Conservation (phyloP, 2,329 filamentous ascomycete genomes). For the Xylariaceae sp. region DNA sequence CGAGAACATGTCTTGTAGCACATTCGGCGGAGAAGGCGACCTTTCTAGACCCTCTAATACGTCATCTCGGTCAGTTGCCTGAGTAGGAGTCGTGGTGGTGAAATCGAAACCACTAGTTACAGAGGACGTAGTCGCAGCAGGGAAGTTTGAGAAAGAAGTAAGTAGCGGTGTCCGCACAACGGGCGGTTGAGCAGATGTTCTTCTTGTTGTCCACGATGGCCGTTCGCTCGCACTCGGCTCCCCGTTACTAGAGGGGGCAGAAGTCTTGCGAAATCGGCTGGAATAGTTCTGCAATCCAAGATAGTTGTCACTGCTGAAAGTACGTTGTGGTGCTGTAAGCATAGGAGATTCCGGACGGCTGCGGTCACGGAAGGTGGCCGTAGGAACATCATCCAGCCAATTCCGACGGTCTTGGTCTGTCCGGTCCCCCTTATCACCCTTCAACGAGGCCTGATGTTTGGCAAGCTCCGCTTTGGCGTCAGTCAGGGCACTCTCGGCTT, state of each 20-base stretch:
- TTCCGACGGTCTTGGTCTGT: conserved; percentile 39
- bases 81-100: conserved; percentile 37
- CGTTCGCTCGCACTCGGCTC: conserved; percentile 39
- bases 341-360: conserved; percentile 53
- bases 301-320: conserved; percentile 49
- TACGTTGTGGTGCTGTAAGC: conserved; percentile 44
- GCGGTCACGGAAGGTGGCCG: conserved; percentile 39
- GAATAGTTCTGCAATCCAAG: conserved; percentile 41
- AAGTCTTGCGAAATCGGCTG: conserved; percentile 42
- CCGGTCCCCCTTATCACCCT: conserved; percentile 39
- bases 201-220: conserved; percentile 39
- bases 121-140: conserved; percentile 38
- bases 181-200: conserved; percentile 48
- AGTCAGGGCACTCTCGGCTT: conserved; percentile 59
- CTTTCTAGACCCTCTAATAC: conserved; percentile 50
- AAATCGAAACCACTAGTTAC: conserved; percentile 45
- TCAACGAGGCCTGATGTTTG: conserved; percentile 40
- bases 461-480: conserved; percentile 49
- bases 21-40: conserved; percentile 59
- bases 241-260: conserved; percentile 47
- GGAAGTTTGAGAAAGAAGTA: conserved; percentile 34
- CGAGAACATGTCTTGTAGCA: conserved; percentile 78
- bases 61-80: conserved; percentile 44
- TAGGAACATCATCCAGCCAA: conserved; percentile 49
- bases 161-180: conserved; percentile 39